Percentiles rank a stretch among this genome's conserved stretches.
phyloP scores from a whole-genome alignment of 2,329 filamentous ascomycete genomes.

The Venturia nashicola region DNA sequence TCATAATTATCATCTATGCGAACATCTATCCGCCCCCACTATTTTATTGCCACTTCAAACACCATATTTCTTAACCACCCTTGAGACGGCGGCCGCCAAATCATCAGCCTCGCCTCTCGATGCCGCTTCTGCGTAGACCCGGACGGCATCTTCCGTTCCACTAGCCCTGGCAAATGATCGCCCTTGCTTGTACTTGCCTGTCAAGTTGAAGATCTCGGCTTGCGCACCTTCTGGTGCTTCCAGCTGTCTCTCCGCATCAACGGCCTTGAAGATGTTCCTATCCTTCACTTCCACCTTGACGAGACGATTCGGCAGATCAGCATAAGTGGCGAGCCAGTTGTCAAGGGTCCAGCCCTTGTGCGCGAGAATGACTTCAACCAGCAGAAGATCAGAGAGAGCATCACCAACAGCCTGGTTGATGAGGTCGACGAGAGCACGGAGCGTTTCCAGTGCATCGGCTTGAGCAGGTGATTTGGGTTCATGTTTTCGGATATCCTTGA shows the following conservation, averaged over 20 bases:
- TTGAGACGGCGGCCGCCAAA: constrained; percentile 70
- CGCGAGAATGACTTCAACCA: constrained; percentile 90
- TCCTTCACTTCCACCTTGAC: constrained; percentile 82
- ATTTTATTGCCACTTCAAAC: not conserved
- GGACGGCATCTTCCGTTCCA: constrained; percentile 90
- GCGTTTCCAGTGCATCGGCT: constrained; percentile 74
- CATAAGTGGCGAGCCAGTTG: constrained; percentile 89
- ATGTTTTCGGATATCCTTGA: constrained; percentile 59
- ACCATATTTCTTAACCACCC: constrained; percentile 46
- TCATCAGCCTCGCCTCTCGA: constrained; percentile 84
- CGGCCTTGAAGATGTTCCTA: constrained; percentile 80
- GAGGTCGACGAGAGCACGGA: constrained; percentile 72
- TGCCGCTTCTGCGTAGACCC: constrained; percentile 90
- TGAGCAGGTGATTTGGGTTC: constrained; percentile 85
- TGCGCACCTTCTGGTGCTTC: constrained; percentile 70
- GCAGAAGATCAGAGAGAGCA: constrained; percentile 86
- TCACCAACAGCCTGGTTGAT: constrained; percentile 99
- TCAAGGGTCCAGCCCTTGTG: constrained; percentile 85
- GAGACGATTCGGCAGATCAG: constrained; percentile 88
- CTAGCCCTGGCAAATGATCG: constrained; percentile 85
- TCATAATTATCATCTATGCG: not conserved
- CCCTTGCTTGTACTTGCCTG: constrained; percentile 82
- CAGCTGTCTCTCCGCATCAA: constrained; percentile 82
- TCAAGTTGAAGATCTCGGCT: constrained; percentile 71
- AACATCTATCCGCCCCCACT: not conserved